Evolutionary conservation across 2,329 filamentous ascomycete species (phyloP), one percentile per base, ranked within the genome.

Genomic region (Raffaelea deltoideospora): DNA sequence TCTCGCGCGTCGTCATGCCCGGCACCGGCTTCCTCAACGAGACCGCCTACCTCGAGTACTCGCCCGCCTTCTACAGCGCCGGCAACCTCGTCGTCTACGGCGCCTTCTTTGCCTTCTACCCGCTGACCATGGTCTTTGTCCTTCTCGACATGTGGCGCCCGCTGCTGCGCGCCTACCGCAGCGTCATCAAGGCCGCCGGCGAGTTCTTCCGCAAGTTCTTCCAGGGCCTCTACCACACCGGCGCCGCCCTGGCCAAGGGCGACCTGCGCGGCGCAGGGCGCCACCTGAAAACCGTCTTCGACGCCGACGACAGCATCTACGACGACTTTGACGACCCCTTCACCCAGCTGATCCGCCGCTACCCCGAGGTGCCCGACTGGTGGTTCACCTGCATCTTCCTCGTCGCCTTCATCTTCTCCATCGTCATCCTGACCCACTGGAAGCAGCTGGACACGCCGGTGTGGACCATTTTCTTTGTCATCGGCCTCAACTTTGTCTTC

Each of bases 51-150:
- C 53, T 57, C 27, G 47, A 49, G 1, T 72, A 72, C 48, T 70
- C 66, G 3, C 64, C 65, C 0, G 64, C 65, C 0, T 72, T 64
- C 44, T 48, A 71, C 18, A 52, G 60, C 2, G 66, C 67, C 11
- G 64, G 59, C 15, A 67, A 65, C 39, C 46, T 66, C 15, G 52
- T 58, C 21, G 54, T 65, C n/a, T 72, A 71, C 53, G 54, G 65
- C 44, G 65, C 63, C 50, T 71, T 69, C 55, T 72, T 72, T 37
- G 65, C 59, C 37, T 61, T 70, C 21, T 72, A 71, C 44, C 59
- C 67, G 0, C 63, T 65, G 15, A 64, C 63, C 0, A 50, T 72
- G 15, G 63, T 63, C 8, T 68, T 69, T 38, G 61, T 65, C 24
- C 44, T 53, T n/a, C 55, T 72, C 3, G 69, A 69, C 48, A 15